These are phyloP conservation scores for Aeminium ludgeri DNA, from an alignment of 495 filamentous ascomycete species.

Conservation along the genomic window DNA sequence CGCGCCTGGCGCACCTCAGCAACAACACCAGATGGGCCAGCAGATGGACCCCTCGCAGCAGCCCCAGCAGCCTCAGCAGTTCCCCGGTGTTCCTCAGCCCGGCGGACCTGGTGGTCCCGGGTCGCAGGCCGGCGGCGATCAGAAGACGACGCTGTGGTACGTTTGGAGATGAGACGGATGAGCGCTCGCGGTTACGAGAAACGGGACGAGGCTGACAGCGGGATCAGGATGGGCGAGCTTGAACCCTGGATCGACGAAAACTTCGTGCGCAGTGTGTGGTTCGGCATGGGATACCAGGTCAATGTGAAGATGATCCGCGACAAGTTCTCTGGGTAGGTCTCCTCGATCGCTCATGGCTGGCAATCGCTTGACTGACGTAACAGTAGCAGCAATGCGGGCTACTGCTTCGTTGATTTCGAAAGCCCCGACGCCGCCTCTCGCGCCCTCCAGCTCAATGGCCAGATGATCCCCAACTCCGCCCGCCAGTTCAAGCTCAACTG, in stretches of 20 bases:
- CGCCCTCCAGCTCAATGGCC: conserved; percentile 76
- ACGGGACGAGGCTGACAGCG: too few species aligned
- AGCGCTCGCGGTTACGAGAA: background rate
- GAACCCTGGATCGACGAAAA: conserved; percentile 99
- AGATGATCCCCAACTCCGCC: conserved; percentile 80
- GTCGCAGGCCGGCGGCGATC: conserved; percentile 37
- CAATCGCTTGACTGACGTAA: conserved; percentile 31
- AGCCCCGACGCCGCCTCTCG: conserved; percentile 74
- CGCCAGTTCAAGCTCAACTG: conserved; percentile 98
- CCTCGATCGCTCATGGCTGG: too few species aligned
- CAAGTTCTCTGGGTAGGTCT: conserved; percentile 88
- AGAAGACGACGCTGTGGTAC: conserved; percentile 72
- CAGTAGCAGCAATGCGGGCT: conserved; percentile 80
- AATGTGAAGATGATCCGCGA: conserved; percentile 99
- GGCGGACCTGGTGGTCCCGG: conserved; percentile 20
- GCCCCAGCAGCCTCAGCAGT: conserved; percentile 9
- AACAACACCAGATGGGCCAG: conserved; percentile 11
- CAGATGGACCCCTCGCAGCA: conserved; percentile 17
- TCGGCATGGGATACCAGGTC: conserved; percentile 75
- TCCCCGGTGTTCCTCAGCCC: conserved; percentile 5
- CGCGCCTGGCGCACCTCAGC: conserved; percentile 10
- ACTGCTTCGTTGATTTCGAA: conserved; percentile 94
- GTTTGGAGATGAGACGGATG: conserved; percentile 17
- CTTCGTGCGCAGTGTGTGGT: conserved; percentile 90
- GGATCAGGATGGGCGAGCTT: conserved; percentile 93